A percentile compares a stretch with the other conserved stretches of the same genome.
phyloP scores from a whole-genome alignment of 306 rosid species.

The barrel medic (Medicago truncatula) region DNA sequence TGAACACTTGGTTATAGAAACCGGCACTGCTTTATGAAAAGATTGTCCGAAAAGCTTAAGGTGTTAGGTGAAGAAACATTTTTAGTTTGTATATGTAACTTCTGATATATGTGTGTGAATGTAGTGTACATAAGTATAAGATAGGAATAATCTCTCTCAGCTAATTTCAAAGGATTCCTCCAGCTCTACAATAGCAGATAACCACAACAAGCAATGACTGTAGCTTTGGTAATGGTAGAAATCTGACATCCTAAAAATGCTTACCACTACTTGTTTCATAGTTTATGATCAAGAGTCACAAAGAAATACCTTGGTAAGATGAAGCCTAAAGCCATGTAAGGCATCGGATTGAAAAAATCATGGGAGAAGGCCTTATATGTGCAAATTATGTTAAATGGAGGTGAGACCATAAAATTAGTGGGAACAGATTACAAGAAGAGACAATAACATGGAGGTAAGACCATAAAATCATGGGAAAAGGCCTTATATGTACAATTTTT shows the following conservation, averaged over 20 bases:
- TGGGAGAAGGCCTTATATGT: not conserved
- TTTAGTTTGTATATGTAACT: not conserved
- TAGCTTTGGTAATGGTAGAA: not conserved
- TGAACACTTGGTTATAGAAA: not conserved
- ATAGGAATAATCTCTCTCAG: conserved; percentile 13
- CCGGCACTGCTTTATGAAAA: not conserved
- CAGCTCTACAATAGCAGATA: not conserved
- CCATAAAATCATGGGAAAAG: no score
- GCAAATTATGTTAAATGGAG: not conserved
- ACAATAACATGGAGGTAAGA: not conserved
- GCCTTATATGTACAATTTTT: not conserved
- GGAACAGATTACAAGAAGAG: no score
- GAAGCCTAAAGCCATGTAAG: not conserved
- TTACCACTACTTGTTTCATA: conserved; percentile 13
- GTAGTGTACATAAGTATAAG: not conserved
- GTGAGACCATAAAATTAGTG: not conserved
- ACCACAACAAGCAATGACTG: not conserved
- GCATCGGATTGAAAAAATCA: not conserved
- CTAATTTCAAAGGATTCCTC: not conserved
- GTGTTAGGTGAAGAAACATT: not conserved
- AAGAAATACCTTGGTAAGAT: not conserved
- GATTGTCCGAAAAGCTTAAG: not conserved
- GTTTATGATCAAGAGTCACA: not conserved
- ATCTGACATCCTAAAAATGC: not conserved
- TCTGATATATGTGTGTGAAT: not conserved